These are phyloP conservation scores for Sarocladium brachiariae DNA, from an alignment of 2,329 filamentous ascomycete genomes.

Conservation along the genomic window DNA sequence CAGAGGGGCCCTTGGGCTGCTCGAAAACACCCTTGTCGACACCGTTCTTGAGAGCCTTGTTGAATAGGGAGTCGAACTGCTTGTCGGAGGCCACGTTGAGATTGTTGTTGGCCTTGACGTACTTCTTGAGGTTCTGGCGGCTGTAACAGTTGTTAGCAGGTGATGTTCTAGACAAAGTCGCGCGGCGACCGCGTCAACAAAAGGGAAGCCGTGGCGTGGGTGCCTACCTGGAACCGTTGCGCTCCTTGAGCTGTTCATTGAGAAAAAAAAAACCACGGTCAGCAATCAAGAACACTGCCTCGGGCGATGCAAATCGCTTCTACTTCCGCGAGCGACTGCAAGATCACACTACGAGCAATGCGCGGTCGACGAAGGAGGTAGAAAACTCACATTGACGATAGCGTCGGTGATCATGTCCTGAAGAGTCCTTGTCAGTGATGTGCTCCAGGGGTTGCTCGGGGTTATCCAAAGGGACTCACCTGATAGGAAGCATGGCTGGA, in stretches of 20 bases:
- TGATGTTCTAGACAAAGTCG: not conserved
- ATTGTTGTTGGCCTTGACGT: slow-evolving; percentile 49
- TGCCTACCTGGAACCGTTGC: slow-evolving; percentile 45
- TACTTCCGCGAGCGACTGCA: slow-evolving; percentile 20
- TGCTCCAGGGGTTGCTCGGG: not conserved
- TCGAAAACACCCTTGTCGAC: slow-evolving; percentile 82
- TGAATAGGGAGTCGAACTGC: slow-evolving; percentile 70
- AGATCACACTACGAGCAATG: slow-evolving; percentile 1
- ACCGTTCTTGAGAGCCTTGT: slow-evolving; percentile 74
- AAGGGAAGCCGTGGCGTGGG: not conserved
- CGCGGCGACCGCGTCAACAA: not conserved
- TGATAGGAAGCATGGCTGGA: slow-evolving; percentile 51
- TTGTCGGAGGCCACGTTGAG: slow-evolving; percentile 37
- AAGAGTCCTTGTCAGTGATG: not conserved
- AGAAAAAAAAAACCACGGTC: slow-evolving; percentile 11
- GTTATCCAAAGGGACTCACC: slow-evolving; percentile 34
- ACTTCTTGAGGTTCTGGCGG: slow-evolving; percentile 57
- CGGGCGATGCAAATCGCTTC: no score
- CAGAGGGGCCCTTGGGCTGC: slow-evolving; percentile 87
- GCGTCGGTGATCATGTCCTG: slow-evolving; percentile 59
- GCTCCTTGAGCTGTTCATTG: slow-evolving; percentile 49
- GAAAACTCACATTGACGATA: slow-evolving; percentile 49
- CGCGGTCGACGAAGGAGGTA: slow-evolving; percentile 16
- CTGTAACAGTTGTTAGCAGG: slow-evolving; percentile 22
- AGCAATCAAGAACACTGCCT: no score